phyloP scores from a whole-genome alignment of 2,329 filamentous ascomycete genomes.

The Amesomyces nigricolor region DNA sequence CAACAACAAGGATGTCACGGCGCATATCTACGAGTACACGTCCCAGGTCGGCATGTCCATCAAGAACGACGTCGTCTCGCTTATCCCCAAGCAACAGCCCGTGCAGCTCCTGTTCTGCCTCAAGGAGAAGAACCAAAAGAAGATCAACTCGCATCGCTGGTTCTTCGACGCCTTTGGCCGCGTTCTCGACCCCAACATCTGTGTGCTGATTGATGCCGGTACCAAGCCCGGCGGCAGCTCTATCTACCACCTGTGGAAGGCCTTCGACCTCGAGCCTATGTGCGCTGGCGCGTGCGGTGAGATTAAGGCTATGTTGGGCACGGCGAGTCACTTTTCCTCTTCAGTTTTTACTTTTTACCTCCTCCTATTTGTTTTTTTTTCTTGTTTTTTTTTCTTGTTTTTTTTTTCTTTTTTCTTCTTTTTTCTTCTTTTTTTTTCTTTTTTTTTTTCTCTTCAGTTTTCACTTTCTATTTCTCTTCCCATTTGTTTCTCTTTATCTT shows the following conservation, averaged over 20 bases:
- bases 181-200: slow-evolving; percentile 91
- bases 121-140: slow-evolving; percentile 99
- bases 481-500: no score
- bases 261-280: slow-evolving; percentile 95
- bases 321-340: slow-evolving; percentile 23
- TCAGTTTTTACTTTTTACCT: no score
- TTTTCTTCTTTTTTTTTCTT: no score
- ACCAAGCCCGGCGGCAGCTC: slow-evolving; percentile 91
- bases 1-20: slow-evolving; percentile 91
- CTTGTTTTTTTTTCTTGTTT: no score
- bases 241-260: slow-evolving; percentile 98
- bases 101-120: slow-evolving; percentile 97
- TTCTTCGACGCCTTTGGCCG: slow-evolving; percentile 97
- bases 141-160: slow-evolving; percentile 99
- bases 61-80: slow-evolving; percentile 80
- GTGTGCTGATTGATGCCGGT: slow-evolving; percentile 91
- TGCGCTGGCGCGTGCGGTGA: slow-evolving; percentile 96
- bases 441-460: no score
- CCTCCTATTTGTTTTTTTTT: no score
- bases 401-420: no score
- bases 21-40: slow-evolving; percentile 95
- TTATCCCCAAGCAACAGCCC: slow-evolving; percentile 81
- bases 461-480: no score
- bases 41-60: slow-evolving; percentile 81
- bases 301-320: slow-evolving; percentile 95